Base-by-base conservation (phyloP, 2,329 filamentous ascomycete species). In the Diplodia scrobiculata region DNA sequence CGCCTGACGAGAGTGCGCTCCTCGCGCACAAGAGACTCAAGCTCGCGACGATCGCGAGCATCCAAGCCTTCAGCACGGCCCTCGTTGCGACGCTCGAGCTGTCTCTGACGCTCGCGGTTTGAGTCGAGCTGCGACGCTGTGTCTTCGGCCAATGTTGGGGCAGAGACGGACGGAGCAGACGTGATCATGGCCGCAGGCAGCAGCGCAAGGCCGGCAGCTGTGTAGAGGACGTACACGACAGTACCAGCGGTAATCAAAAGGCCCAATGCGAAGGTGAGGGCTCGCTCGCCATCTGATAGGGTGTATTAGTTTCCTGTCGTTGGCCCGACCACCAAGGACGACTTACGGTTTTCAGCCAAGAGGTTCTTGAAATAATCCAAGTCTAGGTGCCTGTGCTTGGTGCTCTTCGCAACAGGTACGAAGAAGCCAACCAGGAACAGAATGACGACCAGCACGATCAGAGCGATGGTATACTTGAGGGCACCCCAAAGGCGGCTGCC, bases 361-460 rank as follows among this genome's bases (percentile, higher is more conserved):
- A 98, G 82, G 65, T 87, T 86, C 80, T 91, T 94, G 86, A 97
- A 97, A 78, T 92, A 98, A 78, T 97, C 94, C 66, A 97, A 82
- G 72, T 97, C 91, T 72, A 89, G 84, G 74, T 92, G 87, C 47
- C 84, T 84, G 62, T 76, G 73, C 47, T 83, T 83, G 67, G 84
- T 84, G 68, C 88, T 83, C 68, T 87, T 90, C 5, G 91, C 89
- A 5, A 91, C 87, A 0, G 95, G 95, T 0, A 96, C 88, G 76
- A 99, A 97, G 82, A 98, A 97, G 51, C 95, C 95, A 32, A 98
- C 85, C 21, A 97, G 79, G 82, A 99, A 96, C 14, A 99, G 81
- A 53, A 94, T 86, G 55, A 93, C 83, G 5, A 95, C 86, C 6
- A 98, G 84, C 41, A 89, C 79, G 54, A 98, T 79, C 76, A 98